A percentile compares a stretch with the other conserved stretches of the same genome.
Evolutionary conservation across 192 early-diverging fungal species (phyloP).

Genomic region (Kappamyces sp.): DNA sequence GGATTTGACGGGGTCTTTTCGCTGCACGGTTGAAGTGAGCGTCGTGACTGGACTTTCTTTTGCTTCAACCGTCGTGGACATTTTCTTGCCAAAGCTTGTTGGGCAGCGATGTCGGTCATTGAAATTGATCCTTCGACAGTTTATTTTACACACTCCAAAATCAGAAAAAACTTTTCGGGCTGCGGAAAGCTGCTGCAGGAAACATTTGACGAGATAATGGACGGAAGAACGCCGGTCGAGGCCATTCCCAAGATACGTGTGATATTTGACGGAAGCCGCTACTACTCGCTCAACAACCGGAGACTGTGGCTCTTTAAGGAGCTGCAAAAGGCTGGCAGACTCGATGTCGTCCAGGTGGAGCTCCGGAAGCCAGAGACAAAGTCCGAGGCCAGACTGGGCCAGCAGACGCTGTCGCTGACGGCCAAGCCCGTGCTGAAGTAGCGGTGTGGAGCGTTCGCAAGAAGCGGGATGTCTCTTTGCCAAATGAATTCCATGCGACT

Average conservation of each 20-base stretch:
- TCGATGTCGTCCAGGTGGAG: constrained; percentile 6
- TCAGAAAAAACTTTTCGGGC: constrained; percentile 6
- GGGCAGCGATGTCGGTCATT: too few relatives aligned
- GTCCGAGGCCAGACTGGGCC: not conserved
- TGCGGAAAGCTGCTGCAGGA: not conserved
- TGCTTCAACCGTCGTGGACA: too few relatives aligned
- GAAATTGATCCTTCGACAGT: constrained; percentile 3
- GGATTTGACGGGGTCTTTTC: too few relatives aligned
- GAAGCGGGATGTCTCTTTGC: too few relatives aligned
- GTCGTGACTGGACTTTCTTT: too few relatives aligned
- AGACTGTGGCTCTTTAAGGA: constrained; percentile 8
- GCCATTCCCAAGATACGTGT: constrained; percentile 1
- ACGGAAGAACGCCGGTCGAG: not conserved
- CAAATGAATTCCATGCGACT: too few relatives aligned
- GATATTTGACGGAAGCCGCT: not conserved
- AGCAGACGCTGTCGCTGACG: too few relatives aligned
- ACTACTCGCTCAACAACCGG: not conserved
- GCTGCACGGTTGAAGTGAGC: too few relatives aligned
- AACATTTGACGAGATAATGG: constrained; percentile 2
- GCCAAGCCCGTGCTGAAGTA: too few relatives aligned
- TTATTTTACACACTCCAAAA: constrained; percentile 7
- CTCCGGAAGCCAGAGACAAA: not conserved
- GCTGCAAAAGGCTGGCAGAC: not conserved
- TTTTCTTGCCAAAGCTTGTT: too few relatives aligned
- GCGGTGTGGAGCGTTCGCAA: too few relatives aligned